Conservation (phyloP, 2,329 filamentous ascomycete genomes). For the Hymenoscyphus albidus region DNA sequence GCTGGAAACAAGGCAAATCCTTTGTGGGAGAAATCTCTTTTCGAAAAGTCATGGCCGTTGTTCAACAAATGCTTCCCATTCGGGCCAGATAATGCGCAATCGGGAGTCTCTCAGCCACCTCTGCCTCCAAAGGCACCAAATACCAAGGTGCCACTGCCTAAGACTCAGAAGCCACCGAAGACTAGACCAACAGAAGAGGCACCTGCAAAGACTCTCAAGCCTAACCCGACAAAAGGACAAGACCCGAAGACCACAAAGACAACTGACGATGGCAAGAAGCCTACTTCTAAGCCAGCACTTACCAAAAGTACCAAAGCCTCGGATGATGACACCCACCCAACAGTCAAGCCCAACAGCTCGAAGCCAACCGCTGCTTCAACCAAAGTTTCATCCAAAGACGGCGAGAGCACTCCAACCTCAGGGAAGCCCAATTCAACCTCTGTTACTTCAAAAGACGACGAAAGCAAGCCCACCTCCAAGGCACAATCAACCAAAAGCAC, state of each 20-base stretch:
- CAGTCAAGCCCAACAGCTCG: not conserved
- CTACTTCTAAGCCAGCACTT: not conserved
- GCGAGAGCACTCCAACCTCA: too few species aligned
- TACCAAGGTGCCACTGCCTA: not conserved
- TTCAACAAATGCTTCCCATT: slow-evolving; percentile 5
- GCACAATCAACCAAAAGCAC: not conserved
- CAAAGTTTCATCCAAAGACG: not conserved
- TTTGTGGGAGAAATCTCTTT: slow-evolving; percentile 5
- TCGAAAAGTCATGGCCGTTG: slow-evolving; percentile 5
- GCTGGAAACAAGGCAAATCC: slow-evolving; percentile 8
- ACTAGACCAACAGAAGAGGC: not conserved
- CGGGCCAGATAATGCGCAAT: slow-evolving; percentile 4
- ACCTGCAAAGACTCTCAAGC: not conserved
- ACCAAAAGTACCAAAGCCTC: not conserved
- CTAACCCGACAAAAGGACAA: not conserved
- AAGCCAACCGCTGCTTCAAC: not conserved
- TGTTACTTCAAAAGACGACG: not conserved
- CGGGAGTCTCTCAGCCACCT: not conserved
- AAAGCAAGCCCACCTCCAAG: not conserved
- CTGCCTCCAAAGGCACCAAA: not conserved
- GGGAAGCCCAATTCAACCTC: not conserved
- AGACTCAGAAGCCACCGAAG: slow-evolving; percentile 2
- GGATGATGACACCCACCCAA: not conserved
- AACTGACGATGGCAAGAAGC: not conserved
- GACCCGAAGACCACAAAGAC: not conserved